Evolutionary conservation across 2,329 filamentous ascomycete genomes (phyloP), one percentile per base, ranked within the genome.

Genomic region (Helotiales sp.): DNA sequence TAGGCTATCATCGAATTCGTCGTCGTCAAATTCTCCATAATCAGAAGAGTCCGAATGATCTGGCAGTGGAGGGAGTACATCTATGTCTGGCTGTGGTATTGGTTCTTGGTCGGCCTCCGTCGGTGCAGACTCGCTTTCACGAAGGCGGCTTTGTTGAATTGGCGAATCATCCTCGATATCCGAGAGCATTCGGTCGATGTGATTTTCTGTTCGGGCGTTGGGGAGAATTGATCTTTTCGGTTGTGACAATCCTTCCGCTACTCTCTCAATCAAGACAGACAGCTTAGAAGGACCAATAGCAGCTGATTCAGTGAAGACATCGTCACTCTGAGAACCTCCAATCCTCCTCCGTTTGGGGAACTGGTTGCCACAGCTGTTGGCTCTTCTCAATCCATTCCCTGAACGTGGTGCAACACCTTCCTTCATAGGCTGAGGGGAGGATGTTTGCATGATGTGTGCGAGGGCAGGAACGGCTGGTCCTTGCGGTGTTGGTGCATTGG

Each of bases 341-440:
- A 87, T 74, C 72, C 85, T 90, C 72, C 89, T 85, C 70, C 89
- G 84, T 77, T 94, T 94, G 1, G 90, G 89, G 85, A 90, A 92
- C 72, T 91, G 86, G 26, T 86, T 82, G 20, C 89, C 90, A 75
- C 89, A 91, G 76, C 90, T 93, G 67, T 89, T 85, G 1, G 90
- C 85, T 71, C 90, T 85, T 72, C 89, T 85, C 49, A 93, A 78
- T 4, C 82, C 82, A 67, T 79, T 81, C 68, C 80, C 83, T 55
- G 80, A 80, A 70, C 79, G 80, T 63, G 78, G 77, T 37, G 77
- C 78, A 49, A 75, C 76, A 1, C 77, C 77, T 61, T 79, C 78
- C 66, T 80, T 87, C 1, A 77, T 80, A 0, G 87, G 85, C 34
- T 89, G 88, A 61, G 90, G 90, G 2, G 91, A 93, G 4, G 89